These are phyloP conservation scores for Pulveroboletus sp. DNA, from an alignment of 768 basidiomycete species.

Conservation along the genomic window DNA sequence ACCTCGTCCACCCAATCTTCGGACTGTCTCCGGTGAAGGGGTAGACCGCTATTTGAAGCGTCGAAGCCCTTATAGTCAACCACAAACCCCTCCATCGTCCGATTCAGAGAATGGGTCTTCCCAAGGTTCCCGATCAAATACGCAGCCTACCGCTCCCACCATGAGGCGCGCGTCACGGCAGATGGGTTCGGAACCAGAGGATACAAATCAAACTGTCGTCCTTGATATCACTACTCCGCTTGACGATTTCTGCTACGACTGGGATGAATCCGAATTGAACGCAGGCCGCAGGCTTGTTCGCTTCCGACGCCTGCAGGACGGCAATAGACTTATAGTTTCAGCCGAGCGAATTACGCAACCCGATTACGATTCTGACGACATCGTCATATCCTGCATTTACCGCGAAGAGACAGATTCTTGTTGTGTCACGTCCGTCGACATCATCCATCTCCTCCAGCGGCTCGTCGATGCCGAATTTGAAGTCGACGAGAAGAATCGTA, in stretches of 20 bases:
- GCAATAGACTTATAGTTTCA: slow-evolving; percentile 69
- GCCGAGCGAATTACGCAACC: slow-evolving; percentile 73
- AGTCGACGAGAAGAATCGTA: slow-evolving; percentile 96
- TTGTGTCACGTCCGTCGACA: slow-evolving; percentile 93
- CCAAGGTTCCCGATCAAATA: slow-evolving; percentile 18
- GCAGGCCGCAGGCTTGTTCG: slow-evolving; percentile 81
- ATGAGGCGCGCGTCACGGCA: slow-evolving; percentile 25
- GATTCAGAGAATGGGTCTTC: slow-evolving; percentile 35
- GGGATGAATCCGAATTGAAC: slow-evolving; percentile 62
- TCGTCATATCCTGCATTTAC: slow-evolving; percentile 94
- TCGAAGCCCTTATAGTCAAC: slow-evolving; percentile 37
- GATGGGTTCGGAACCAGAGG: slow-evolving; percentile 33
- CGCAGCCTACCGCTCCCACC: slow-evolving; percentile 7
- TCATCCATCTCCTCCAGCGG: slow-evolving; percentile 87
- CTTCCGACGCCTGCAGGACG: slow-evolving; percentile 76
- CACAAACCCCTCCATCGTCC: slow-evolving; percentile 41
- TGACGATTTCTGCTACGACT: slow-evolving; percentile 49
- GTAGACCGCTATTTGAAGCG: slow-evolving; percentile 33
- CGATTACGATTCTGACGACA: slow-evolving; percentile 68
- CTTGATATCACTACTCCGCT: slow-evolving; percentile 61
- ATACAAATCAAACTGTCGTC: slow-evolving; percentile 49
- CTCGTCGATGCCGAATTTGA: slow-evolving; percentile 71
- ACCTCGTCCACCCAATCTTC: slow-evolving; percentile 24
- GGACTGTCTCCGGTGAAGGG: slow-evolving; percentile 23
- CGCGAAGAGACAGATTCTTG: slow-evolving; percentile 71